These are phyloP conservation scores for Wolfiporia cocos DNA, from an alignment of 1,284 basidiomycete species.

Conservation along the genomic window DNA sequence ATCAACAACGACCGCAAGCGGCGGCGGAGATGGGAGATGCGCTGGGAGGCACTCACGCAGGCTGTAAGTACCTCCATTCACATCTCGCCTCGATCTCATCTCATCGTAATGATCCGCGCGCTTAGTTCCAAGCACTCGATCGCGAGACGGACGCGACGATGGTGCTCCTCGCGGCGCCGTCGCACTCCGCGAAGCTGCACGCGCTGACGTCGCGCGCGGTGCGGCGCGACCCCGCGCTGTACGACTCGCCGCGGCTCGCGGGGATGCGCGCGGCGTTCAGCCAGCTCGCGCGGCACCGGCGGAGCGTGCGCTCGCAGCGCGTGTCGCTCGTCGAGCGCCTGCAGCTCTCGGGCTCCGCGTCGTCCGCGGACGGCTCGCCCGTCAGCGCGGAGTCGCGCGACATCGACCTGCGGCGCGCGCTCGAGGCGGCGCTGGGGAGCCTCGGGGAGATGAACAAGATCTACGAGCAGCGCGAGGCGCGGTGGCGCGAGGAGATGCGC, in stretches of 20 bases:
- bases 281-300: constrained; percentile 51
- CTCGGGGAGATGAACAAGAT: constrained; percentile 54
- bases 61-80: constrained; percentile 56
- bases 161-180: constrained; percentile 65
- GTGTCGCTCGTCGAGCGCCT: constrained; percentile 55
- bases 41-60: constrained; percentile 67
- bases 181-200: constrained; percentile 60
- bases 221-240: constrained; percentile 44
- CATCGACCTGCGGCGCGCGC: constrained; percentile 55
- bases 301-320: constrained; percentile 40
- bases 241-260: constrained; percentile 41
- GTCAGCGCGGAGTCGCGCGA: constrained; percentile 48
- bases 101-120: too few relatives aligned
- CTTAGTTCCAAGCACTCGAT: constrained; percentile 70
- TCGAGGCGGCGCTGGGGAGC: constrained; percentile 61
- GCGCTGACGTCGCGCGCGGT: constrained; percentile 60
- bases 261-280: constrained; percentile 51
- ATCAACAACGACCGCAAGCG: constrained; percentile 61
- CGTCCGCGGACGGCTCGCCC: constrained; percentile 49
- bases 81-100: too few relatives aligned
- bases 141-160: constrained; percentile 74
- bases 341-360: constrained; percentile 26
- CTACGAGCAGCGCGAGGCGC: constrained; percentile 58
- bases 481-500: constrained; percentile 67
- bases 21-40: constrained; percentile 61